Evolutionary conservation across 208 protist genomes (phyloP).

Genomic region (Leishmania martiniquensis): DNA sequence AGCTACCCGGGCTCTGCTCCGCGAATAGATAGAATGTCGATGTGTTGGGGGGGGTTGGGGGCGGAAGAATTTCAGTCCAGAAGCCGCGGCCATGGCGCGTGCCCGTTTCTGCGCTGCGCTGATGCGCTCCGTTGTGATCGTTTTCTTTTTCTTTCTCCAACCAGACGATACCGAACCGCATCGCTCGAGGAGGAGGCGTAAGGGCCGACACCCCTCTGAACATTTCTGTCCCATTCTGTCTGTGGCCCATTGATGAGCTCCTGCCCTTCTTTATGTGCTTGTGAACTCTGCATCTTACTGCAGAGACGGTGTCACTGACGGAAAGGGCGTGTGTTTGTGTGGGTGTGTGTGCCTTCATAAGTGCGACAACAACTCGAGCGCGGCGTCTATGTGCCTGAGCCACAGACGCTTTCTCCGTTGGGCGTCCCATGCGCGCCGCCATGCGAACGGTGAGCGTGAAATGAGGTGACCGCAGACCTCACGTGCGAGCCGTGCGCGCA

Average conservation of each 20-base stretch:
- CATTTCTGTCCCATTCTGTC: background rate
- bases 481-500: background rate
- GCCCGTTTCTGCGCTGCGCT: background rate
- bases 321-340: background rate
- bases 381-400: background rate
- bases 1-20: slow-evolving; percentile 44
- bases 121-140: background rate
- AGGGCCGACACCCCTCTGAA: background rate
- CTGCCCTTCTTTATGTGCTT: background rate
- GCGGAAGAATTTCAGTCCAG: background rate
- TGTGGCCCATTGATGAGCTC: background rate
- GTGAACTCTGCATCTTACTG: too few species aligned
- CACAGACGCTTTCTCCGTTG: background rate
- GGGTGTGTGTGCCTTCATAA: background rate
- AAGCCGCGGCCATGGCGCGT: background rate
- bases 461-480: background rate
- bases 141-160: background rate
- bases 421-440: background rate
- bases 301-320: background rate
- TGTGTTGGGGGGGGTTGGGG: background rate
- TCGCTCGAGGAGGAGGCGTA: background rate
- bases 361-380: background rate
- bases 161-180: background rate
- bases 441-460: background rate
- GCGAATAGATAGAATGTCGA: background rate